Base-by-base conservation (phyloP, 108 stramenopile genomes). In the Ochromonas danica region DNA sequence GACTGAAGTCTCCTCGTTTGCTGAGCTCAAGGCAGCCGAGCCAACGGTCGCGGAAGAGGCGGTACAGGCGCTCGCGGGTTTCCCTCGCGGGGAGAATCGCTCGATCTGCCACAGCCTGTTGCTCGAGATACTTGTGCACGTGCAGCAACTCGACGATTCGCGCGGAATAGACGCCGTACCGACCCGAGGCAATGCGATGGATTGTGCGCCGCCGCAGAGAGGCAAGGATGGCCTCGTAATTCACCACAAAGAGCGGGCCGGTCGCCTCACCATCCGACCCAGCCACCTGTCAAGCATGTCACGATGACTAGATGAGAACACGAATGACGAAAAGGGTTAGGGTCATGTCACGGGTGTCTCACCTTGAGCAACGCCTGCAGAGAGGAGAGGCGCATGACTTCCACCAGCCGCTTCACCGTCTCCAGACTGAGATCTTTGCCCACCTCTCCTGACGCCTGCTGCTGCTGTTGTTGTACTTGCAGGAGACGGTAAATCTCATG, bases 41-140 rank as follows among this genome's bases (percentile, higher is more conserved):
- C 72, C 72, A 75, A 6, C 31, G 3, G 35, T 75, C 27, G 3
- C 25, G 6, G 35, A 30, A 67, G 3, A 75, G 25, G 14, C 27
- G 14, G 40, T 75, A 75, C 45, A 75, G 25, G 6, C 72, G 43
- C 41, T 75, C 72, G 6, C 72, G 36, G 25, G 45, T 33, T 31
- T 60, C 72, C 22, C 40, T 38, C 27, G 72, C 40, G 40, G 72
- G 72, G 3, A 75, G 38, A 75, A 75, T 75, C 14, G 31, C 72
- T 27, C 25, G 28, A 57, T 75, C 72, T 10, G 40, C 22, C 10
- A 75, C 22, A 6, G 6, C 31, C 38, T 75, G 72, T 60, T 75
- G 72, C 25, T 75, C 72, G 31, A 75, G 40, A 75, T 75, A 75
- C 40, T 27, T 27, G 6, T 42, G 3, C 36, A 6, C 14, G 6